Evolutionary conservation across 768 basidiomycete species (phyloP), one percentile per base, ranked within the genome.

Genomic region (Lactarius tabidus): DNA sequence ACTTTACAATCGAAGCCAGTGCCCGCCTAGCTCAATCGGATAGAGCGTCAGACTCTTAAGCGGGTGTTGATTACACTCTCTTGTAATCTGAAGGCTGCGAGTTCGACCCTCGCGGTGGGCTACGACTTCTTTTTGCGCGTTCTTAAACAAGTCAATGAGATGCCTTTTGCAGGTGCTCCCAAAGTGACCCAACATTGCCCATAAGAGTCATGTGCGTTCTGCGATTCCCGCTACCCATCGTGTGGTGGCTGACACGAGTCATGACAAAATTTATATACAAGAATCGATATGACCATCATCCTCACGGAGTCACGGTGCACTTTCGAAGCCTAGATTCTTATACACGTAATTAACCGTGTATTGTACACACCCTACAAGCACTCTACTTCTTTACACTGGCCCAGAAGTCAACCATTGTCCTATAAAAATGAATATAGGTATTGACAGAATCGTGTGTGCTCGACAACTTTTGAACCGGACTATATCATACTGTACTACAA

Each of bases 1-100:
- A 48, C n/a, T 23, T 9, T 48, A 48, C 23, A 48, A 23, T 48
- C 45, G 12, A 48, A 23, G 6, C 1, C 29, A 66, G 59, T 67
- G 82, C 82, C 83, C 80, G 83, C 81, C 82, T 83, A 84, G 83
- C 82, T 84, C 83, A 83, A 83, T 83, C 81, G 82, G 82, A 83
- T 84, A 83, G 82, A 84, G 82, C 82, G 82, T 83, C 82, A 84
- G 82, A 83, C 82, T 83, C 81, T 83, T 84, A 84, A 23, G 6
- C 26, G 14, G 26, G 48, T 51, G 48, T 26, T 7, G 6, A 15
- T 48, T 26, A 15, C 6, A 6, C 48, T 26, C 38, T 2, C 14
- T 2, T 51, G 3, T 26, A 26, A 81, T 82, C 82, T 81, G 81
- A 82, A 83, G 82, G 81, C 81, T 82, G 81, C 82, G 81, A 82